Conservation (phyloP, 73 alveolate species). For the Paraurostyla sp. region DNA sequence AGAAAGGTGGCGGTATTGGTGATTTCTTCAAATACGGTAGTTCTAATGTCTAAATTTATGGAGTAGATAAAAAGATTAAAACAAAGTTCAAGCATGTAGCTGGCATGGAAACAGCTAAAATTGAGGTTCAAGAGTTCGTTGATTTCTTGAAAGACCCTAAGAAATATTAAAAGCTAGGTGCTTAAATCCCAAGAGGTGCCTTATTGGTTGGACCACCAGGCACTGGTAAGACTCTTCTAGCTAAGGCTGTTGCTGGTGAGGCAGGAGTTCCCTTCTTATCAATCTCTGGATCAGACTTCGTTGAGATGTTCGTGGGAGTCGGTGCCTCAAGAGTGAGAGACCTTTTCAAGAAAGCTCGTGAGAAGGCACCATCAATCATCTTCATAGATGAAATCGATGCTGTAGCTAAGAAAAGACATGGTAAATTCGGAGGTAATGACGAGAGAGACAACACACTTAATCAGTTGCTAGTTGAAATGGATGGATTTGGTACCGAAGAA, state of each 20-base stretch:
- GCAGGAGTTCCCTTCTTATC: constrained; percentile 80
- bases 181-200: constrained; percentile 74
- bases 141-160: constrained; percentile 89
- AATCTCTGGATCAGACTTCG: constrained; percentile 90
- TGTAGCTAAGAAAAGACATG: constrained; percentile 87
- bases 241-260: constrained; percentile 95
- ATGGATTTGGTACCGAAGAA: constrained; percentile 97
- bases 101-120: constrained; percentile 91
- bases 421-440: constrained; percentile 90
- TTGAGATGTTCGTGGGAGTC: constrained; percentile 94
- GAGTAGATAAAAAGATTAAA: constrained; percentile 81
- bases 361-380: constrained; percentile 86
- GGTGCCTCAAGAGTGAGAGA: constrained; percentile 96
- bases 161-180: constrained; percentile 92
- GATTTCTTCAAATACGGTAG: constrained; percentile 71
- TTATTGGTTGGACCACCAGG: constrained; percentile 84
- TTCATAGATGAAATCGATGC: constrained; percentile 96
- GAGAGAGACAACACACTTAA: constrained; percentile 98
- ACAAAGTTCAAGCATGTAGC: constrained; percentile 93
- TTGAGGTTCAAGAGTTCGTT: constrained; percentile 92
- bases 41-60: constrained; percentile 73
- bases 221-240: constrained; percentile 95
- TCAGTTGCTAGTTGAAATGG: constrained; percentile 97
- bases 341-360: constrained; percentile 87
- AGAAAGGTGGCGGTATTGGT: constrained; percentile 74